Conservation (phyloP, 176 grass and related monocot species). For the Ananas comosus region DNA sequence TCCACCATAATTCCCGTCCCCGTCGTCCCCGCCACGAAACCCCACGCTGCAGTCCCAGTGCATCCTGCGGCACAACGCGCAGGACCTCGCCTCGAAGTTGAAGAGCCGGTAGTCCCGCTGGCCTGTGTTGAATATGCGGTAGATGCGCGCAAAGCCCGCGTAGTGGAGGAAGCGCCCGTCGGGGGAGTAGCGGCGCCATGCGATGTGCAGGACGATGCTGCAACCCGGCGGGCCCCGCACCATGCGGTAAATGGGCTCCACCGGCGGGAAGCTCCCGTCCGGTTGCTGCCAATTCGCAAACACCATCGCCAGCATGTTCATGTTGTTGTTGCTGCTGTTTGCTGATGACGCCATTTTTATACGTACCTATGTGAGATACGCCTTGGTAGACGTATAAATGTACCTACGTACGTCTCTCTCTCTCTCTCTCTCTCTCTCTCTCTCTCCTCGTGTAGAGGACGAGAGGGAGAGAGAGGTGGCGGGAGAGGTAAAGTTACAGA, state of each 20-base stretch:
- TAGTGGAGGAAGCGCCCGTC: not conserved
- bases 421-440: not conserved
- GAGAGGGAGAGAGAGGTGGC: not conserved
- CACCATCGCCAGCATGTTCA: constrained; percentile 6
- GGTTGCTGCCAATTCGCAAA: not conserved
- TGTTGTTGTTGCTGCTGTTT: not conserved
- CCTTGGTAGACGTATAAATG: too few relatives aligned
- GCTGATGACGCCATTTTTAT: too few relatives aligned
- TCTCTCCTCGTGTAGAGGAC: not conserved
- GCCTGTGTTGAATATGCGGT: constrained; percentile 1
- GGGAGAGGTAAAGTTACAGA: not conserved
- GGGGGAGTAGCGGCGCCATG: not conserved
- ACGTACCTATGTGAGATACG: too few relatives aligned
- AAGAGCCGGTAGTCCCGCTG: not conserved
- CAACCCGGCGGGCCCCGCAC: constrained; percentile 1
- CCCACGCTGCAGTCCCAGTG: not conserved
- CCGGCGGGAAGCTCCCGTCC: not conserved
- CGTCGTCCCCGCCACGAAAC: constrained; percentile 2
- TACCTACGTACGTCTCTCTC: not conserved
- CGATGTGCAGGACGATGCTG: constrained; percentile 1
- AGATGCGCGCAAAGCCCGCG: constrained; percentile 1
- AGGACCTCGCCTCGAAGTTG: not conserved
- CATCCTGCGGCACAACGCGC: not conserved
- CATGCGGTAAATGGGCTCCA: not conserved
- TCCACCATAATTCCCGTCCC: not conserved